Base-by-base conservation (phyloP, 148 eudicot species). In the Cornus florida region DNA sequence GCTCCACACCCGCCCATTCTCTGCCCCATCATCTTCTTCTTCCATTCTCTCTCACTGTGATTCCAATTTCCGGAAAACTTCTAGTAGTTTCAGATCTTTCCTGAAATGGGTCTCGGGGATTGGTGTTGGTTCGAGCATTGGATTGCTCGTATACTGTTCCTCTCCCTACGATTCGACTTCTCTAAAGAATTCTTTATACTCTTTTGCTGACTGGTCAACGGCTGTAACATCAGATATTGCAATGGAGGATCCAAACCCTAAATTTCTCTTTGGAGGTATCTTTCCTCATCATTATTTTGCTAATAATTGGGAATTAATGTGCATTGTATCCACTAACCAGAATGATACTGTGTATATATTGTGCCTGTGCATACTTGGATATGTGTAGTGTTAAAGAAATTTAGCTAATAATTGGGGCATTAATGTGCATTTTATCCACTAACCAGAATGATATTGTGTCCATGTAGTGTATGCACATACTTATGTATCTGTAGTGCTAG, bases 261-360 rank as follows among this genome's bases (percentile, higher is more conserved):
- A 72, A 53, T 88, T 84, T 83, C 80, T 88, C 17, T 86, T 88
- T 80, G 83, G 83, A 68, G 89, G 91, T 86, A 75, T 72, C 57
- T 22, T 2, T 4, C 17, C 24, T 24, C 53, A 2, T 22, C 2
- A 69, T 74, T 5, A 7, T 33, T 35, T 43, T 43, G 48, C 10
- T 43, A 9, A 43, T 43, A 6, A 0, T 43, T 57, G 20, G n/a
- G 62, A 1, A 11, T 13, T 57, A 57, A 57, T 57, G n/a, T 5
- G 19, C 6, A 19, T 3, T 57, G 19, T 57, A 57, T 13, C 48
- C 10, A 6, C 48, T 43, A 43, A 43, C 48, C 48, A 5, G 8
- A 35, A 43, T 43, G 48, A 43, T 6, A 43, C 48, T 43, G 48
- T 6, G 48, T 43, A 38, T 70, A 39, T 69, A 10, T 77, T 7